These are phyloP conservation scores for Nakazawaea laoshanensis DNA, from an alignment of 805 yeast genomes.

Conservation along the genomic window DNA sequence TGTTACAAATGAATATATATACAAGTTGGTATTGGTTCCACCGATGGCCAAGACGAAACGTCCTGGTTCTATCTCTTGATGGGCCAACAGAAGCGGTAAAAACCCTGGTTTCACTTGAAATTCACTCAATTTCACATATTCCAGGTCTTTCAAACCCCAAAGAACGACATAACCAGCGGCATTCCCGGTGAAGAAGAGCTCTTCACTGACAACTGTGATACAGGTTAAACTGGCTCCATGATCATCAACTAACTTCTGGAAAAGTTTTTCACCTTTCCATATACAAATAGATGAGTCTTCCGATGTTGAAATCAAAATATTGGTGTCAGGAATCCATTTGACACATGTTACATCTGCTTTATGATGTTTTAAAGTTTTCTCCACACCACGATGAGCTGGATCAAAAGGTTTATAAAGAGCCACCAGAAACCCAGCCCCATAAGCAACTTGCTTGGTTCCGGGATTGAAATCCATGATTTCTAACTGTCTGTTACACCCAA, in stretches of 20 bases:
- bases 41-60: conserved; percentile 57
- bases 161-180: conserved; percentile 50
- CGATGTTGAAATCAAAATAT: conserved; percentile 48
- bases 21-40: conserved; percentile 53
- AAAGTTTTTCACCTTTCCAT: conserved; percentile 36
- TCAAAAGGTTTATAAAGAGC: conserved; percentile 64
- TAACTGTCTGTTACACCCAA: conserved; percentile 66
- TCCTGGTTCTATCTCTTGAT: conserved; percentile 19
- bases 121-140: conserved; percentile 16
- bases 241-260: conserved; percentile 23
- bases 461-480: conserved; percentile 46
- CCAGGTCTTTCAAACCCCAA: conserved; percentile 33
- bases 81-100: conserved; percentile 34
- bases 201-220: conserved; percentile 31
- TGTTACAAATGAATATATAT: conserved; percentile 39
- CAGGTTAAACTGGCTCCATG: conserved; percentile 48
- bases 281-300: conserved; percentile 58
- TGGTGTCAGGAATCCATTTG: conserved; percentile 38
- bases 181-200: conserved; percentile 49
- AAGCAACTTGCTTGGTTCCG: conserved; percentile 41
- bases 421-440: conserved; percentile 58
- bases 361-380: conserved; percentile 52
- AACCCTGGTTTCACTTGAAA: conserved; percentile 36
- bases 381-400: conserved; percentile 33
- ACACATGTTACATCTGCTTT: conserved; percentile 59